Evolutionary conservation across 2,329 filamentous ascomycete genomes (phyloP), one percentile per base, ranked within the genome.

Genomic region (Diaporthe destruens): DNA sequence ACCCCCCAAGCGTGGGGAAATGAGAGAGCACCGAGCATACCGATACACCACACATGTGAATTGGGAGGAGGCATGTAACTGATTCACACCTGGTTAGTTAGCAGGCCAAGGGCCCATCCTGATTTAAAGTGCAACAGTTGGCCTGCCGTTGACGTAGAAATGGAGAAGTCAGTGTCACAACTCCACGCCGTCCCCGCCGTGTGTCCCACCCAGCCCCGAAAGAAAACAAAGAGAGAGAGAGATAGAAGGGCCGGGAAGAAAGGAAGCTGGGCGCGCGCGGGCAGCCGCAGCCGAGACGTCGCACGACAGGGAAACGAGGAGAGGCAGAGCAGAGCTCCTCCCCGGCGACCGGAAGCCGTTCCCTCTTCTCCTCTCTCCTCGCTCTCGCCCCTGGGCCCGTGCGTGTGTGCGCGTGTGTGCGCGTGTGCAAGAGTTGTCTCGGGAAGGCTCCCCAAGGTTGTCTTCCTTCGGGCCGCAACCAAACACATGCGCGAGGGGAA

Each of bases 381-480:
- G 25, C 18, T 42, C 25, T 29, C 29, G n/a, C n/a, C n/a, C 51
- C 32, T 42, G 32, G 32, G 56, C 55, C 68, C 55, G 44, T 53
- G 68, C 44, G 39, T 69, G 53, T 29, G 18, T 18, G 34, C 5
- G 44, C 42, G 68, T 32, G 39, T 69, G 53, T 29, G 18, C 18
- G 34, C 55, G 42, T 34, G 47, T 23, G 44, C 29, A 51, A 49
- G n/a, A 29, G 57, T 32, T 70, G 67, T 70, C 67, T 70, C 67
- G 67, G 67, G 55, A 70, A 20, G 67, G 44, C 12, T 7, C 6
- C 6, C 61, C 55, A 70, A 70, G 67, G 67, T 61, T 70, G n/a
- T 70, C 49, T 8, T 39, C 36, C 36, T 39, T 39, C 34, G 67
- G 44, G 67, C 49, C 67, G 56, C 55, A 44, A 4, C 34, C 47